These are phyloP conservation scores for Syzygium oleosum DNA, from an alignment of 345 rosid species.

Conservation along the genomic window DNA sequence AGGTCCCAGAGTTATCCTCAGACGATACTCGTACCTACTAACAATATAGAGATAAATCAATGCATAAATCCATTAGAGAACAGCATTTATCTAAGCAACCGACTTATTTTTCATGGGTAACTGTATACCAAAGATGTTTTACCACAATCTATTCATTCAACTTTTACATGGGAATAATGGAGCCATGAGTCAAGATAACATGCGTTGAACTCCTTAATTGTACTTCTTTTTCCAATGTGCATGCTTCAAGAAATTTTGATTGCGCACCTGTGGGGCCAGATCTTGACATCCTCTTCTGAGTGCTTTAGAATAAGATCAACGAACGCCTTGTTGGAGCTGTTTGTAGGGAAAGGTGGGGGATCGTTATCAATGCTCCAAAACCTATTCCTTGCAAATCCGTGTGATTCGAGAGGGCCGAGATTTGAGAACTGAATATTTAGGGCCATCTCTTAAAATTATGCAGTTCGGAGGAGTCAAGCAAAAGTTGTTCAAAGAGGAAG, in stretches of 20 bases:
- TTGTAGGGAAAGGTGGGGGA: constrained; percentile 52
- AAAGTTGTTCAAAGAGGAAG: not conserved
- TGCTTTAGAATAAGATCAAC: constrained; percentile 63
- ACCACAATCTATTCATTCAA: not conserved
- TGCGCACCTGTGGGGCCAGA: constrained; percentile 81
- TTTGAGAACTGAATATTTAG: constrained; percentile 48
- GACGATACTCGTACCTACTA: constrained; percentile 42
- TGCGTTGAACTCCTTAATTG: not conserved
- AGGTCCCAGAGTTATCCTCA: constrained; percentile 45
- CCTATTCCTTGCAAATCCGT: constrained; percentile 83
- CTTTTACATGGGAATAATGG: not conserved
- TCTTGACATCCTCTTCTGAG: constrained; percentile 56
- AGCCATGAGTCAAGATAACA: not conserved
- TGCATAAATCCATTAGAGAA: not conserved
- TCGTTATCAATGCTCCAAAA: constrained; percentile 63
- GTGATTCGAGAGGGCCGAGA: constrained; percentile 60
- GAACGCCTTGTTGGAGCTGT: constrained; percentile 30
- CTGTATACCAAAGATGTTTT: not conserved
- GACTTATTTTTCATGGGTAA: not conserved
- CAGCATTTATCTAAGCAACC: not conserved
- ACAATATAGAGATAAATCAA: not conserved
- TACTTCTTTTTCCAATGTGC: not conserved
- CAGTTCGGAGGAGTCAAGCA: not conserved
- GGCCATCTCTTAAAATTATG: not conserved
- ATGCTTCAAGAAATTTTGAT: not conserved